Evolutionary conservation across 176 grass and related monocot species (phyloP), one percentile per base, ranked within the genome.

Genomic region (Oryza meyeriana): DNA sequence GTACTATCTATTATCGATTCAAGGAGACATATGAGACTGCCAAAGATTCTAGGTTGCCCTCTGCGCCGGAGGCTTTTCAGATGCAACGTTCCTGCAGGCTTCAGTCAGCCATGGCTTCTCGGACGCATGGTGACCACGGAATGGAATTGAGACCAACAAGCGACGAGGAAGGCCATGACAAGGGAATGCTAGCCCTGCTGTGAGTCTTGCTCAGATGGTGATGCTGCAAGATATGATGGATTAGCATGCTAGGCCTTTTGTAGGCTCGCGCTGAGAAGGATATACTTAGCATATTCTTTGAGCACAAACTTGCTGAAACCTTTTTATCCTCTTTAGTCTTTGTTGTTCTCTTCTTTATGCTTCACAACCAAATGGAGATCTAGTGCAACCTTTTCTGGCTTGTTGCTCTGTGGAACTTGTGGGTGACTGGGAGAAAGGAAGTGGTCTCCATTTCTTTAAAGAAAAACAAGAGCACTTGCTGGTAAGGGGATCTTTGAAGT

Each of bases 1-100:
- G 31, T 25, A 85, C 10, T 57, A 48, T 28, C 14, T 45, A 24
- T 84, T 52, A 31, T 48, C 1, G 39, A 80, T 80, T 68, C 28
- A 70, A 47, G 76, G 62, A 79, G 45, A 75, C 38, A 67, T 69
- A 67, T n/a, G 35, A 61, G 39, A 80, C 73, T 81, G 83, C 87
- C 87, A 89, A 85, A 89, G 87, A 72, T 81, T 77, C 32, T 36
- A 12, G 65, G 83, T 81, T 89, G 87, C 87, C 87, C 87, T 85
- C 69, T n/a, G 65, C 12, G 72, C 78, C 71, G 34, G 45, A 59
- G 78, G 41, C 40, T 81, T 64, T 77, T 81, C 71, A 81, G 82
- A 72, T 74, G 30, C 8, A 10, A 41, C 34, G 16, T 65, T 22
- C 33, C 58, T 22, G 32, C 1, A 10, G 64, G 50, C 50, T 55